These are phyloP conservation scores for Amaranthus cruentus DNA, from an alignment of 148 eudicot species.

Conservation along the genomic window DNA sequence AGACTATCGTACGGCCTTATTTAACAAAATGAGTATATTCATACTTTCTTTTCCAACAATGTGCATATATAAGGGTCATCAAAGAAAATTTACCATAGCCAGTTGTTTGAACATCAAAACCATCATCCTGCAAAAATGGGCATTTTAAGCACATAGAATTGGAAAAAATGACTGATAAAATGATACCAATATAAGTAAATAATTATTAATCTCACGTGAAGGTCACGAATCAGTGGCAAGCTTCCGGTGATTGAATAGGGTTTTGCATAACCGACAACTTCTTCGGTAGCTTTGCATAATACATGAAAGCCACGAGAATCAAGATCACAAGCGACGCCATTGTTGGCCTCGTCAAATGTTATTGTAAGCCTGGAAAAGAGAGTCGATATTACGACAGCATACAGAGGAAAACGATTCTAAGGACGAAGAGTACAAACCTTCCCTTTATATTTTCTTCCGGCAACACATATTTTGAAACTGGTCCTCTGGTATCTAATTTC, in stretches of 20 bases:
- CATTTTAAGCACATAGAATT: background rate
- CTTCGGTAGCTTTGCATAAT: constrained; percentile 93
- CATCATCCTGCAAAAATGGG: constrained; percentile 64
- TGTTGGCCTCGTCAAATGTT: constrained; percentile 61
- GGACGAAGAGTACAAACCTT: constrained; percentile 48
- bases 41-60: background rate
- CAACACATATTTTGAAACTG: constrained; percentile 87
- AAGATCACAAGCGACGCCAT: constrained; percentile 93
- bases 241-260: constrained; percentile 96
- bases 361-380: constrained; percentile 47
- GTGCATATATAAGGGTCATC: background rate
- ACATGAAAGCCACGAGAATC: constrained; percentile 89
- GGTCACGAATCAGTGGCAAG: constrained; percentile 88
- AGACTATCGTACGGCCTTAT: background rate
- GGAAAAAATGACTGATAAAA: background rate
- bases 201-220: constrained; percentile 47
- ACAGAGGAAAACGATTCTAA: background rate
- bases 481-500: constrained; percentile 73
- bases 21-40: background rate
- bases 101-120: constrained; percentile 93
- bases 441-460: constrained; percentile 84
- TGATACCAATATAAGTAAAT: background rate
- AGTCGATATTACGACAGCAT: constrained; percentile 13
- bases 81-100: constrained; percentile 69
- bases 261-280: constrained; percentile 83